These are phyloP conservation scores for Alternaria arbusti DNA, from an alignment of 2,329 filamentous ascomycete genomes.

Conservation along the genomic window DNA sequence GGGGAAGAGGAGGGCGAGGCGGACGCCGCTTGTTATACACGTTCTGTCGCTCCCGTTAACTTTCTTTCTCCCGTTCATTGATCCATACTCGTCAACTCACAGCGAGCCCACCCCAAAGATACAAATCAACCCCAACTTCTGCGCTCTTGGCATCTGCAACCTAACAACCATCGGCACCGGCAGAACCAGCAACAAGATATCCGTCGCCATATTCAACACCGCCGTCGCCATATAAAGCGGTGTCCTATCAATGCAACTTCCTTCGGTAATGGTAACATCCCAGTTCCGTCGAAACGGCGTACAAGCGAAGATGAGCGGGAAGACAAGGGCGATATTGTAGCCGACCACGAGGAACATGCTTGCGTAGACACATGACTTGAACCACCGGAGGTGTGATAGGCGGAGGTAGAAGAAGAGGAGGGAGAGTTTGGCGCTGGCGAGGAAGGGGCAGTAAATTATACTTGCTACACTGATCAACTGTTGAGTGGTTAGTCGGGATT, in stretches of 20 bases:
- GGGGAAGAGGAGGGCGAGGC: constrained; percentile 9
- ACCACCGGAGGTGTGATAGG: constrained; percentile 17
- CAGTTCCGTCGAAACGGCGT: constrained; percentile 21
- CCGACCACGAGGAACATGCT: constrained; percentile 29
- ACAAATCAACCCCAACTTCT: constrained; percentile 24
- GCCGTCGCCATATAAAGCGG: constrained; percentile 30
- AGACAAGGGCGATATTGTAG: constrained; percentile 25
- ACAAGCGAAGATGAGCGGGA: constrained; percentile 31
- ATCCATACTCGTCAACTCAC: no score
- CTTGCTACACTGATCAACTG: constrained; percentile 10
- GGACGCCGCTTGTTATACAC: constrained; percentile 14
- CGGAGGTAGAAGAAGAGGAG: constrained; percentile 28
- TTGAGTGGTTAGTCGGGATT: neutral
- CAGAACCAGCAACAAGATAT: constrained; percentile 22
- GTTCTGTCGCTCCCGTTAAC: neutral
- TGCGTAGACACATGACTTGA: constrained; percentile 15
- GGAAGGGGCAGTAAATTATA: constrained; percentile 22
- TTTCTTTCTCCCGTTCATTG: no score
- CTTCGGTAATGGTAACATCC: constrained; percentile 22
- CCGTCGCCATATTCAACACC: constrained; percentile 27
- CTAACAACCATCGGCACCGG: constrained; percentile 28
- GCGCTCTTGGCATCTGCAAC: constrained; percentile 19
- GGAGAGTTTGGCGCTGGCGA: constrained; percentile 27
- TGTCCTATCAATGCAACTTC: constrained; percentile 23
- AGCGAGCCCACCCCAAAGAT: constrained; percentile 27